Conservation (phyloP, 2,329 filamentous ascomycete species). For the Coleophoma cylindrospora region DNA sequence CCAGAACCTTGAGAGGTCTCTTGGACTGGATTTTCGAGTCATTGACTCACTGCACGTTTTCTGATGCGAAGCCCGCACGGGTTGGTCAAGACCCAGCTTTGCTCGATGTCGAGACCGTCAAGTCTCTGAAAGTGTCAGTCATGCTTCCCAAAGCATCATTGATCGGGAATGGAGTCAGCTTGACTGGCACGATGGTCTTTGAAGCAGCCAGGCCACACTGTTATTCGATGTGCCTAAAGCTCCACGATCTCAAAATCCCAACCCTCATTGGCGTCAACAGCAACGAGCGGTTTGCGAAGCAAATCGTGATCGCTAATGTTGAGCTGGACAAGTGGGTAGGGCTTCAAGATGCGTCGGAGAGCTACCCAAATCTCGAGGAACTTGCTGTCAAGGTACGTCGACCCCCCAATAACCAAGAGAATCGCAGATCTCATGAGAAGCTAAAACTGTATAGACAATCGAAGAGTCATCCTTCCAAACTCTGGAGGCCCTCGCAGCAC, state of each 20-base stretch:
- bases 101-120: conserved; percentile 31
- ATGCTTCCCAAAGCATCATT: conserved; percentile 64
- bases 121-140: conserved; percentile 46
- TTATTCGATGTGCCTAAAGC: conserved; percentile 24
- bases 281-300: conserved; percentile 63
- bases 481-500: conserved; percentile 53
- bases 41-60: conserved; percentile 10
- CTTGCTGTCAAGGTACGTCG: conserved; percentile 53
- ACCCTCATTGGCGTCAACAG: conserved; percentile 68
- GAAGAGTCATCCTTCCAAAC: conserved; percentile 55
- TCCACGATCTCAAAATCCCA: conserved; percentile 57
- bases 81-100: conserved; percentile 19
- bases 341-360: conserved; percentile 38
- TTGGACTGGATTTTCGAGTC: background rate
- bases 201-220: conserved; percentile 17
- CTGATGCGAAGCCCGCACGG: background rate
- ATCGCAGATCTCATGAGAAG: background rate
- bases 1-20: conserved; percentile 6
- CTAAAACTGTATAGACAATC: conserved; percentile 36
- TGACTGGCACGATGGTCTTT: conserved; percentile 38
- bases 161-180: conserved; percentile 53
- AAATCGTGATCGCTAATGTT: conserved; percentile 60
- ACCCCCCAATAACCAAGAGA: background rate
- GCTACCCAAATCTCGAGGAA: conserved; percentile 51
- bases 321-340: conserved; percentile 45